Percentiles rank a stretch among this genome's conserved stretches.
These are phyloP conservation scores for Ceratobasidium sp. DNA, from an alignment of 1,284 basidiomycete species.

Conservation along the genomic window DNA sequence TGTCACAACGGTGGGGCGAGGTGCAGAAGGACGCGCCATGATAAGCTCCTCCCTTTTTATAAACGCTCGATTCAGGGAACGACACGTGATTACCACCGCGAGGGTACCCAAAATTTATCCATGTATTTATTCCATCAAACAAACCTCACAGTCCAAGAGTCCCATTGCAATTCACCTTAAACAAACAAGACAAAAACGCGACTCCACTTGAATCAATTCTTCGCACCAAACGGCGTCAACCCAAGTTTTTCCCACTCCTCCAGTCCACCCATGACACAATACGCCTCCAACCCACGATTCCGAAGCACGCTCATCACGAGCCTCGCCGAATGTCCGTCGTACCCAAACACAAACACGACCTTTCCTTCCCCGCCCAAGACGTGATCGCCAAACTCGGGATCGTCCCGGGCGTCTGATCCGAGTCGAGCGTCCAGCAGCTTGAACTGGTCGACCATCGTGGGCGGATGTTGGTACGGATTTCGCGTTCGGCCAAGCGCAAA, in stretches of 20 bases:
- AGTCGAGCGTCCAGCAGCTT: conserved; percentile 14
- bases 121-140: no score
- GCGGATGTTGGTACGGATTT: conserved; percentile 30
- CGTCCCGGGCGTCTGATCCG: neutral
- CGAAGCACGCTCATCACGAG: conserved; percentile 17
- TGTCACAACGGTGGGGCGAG: no score
- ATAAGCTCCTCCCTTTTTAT: neutral
- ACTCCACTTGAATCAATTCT: neutral
- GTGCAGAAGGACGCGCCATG: no score
- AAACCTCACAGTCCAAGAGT: no score
- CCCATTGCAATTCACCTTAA: no score
- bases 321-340: conserved; percentile 27
- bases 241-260: conserved; percentile 17
- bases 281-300: conserved; percentile 28
- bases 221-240: conserved; percentile 21
- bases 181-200: no score
- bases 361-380: conserved; percentile 1
- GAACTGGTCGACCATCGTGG: conserved; percentile 30
- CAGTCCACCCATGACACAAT: conserved; percentile 28
- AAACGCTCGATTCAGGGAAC: neutral
- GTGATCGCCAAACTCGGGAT: conserved; percentile 10
- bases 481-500: conserved; percentile 8
- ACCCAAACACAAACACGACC: conserved; percentile 18
- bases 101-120: neutral
- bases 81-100: neutral